A percentile compares a stretch with the other conserved stretches of the same genome.
phyloP scores from a whole-genome alignment of 148 eudicot genomes.

The Persicaria tinctoria region DNA sequence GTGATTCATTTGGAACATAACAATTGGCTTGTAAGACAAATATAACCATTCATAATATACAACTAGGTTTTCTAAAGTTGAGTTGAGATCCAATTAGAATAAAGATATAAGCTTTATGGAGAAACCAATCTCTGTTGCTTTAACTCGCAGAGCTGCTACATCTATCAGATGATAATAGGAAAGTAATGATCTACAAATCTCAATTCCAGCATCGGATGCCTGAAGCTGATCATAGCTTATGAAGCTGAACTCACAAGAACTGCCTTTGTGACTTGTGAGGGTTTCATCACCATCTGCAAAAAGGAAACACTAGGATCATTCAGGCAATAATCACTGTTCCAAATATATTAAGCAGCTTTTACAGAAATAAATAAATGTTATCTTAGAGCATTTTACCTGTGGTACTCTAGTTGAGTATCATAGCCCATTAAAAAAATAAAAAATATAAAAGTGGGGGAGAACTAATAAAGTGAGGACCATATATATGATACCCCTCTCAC shows the following conservation, averaged over 20 bases:
- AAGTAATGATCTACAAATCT: constrained; percentile 28
- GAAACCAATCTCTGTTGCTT: background rate
- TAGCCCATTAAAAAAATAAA: too few relatives aligned
- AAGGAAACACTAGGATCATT: constrained; percentile 8
- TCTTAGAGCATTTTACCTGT: too few relatives aligned
- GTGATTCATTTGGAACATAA: background rate
- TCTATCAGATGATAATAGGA: background rate
- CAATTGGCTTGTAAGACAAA: background rate
- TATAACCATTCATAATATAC: background rate
- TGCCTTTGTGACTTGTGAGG: constrained; percentile 55
- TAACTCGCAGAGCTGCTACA: background rate
- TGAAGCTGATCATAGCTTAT: constrained; percentile 93
- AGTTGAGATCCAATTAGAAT: background rate
- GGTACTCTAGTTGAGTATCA: too few relatives aligned
- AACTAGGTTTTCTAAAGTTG: background rate
- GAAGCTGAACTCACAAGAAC: constrained; percentile 94
- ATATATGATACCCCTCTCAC: too few relatives aligned
- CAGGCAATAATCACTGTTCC: background rate
- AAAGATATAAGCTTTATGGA: background rate
- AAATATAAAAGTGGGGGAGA: too few relatives aligned
- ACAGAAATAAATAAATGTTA: background rate
- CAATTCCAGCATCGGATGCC: constrained; percentile 94
- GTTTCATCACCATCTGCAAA: constrained; percentile 93
- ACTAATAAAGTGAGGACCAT: too few relatives aligned
- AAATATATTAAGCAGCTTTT: background rate